phyloP scores from a whole-genome alignment of 225 moss, liverwort and hornwort species.

The Bryoerythrophyllum caledonicum region DNA sequence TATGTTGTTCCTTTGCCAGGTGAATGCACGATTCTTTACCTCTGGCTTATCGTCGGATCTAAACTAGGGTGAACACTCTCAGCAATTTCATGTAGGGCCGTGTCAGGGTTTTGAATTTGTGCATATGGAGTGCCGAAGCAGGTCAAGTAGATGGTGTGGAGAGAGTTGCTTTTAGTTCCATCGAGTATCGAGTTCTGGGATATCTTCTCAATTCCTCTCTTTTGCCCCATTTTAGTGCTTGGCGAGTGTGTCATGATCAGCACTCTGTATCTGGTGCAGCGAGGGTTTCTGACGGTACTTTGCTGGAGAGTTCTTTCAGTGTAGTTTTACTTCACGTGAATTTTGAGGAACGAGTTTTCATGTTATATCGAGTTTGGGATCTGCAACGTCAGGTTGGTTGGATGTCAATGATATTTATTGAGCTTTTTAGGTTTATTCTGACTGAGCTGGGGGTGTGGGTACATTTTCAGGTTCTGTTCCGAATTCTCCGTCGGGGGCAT shows the following conservation, averaged over 20 bases:
- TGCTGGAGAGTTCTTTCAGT: background rate
- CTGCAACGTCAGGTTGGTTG: background rate
- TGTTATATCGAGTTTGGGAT: background rate
- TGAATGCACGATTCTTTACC: slow-evolving; percentile 11
- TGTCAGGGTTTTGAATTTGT: background rate
- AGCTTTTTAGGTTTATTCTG: slow-evolving; percentile 2
- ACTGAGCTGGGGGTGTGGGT: slow-evolving; percentile 18
- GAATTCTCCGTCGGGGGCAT: slow-evolving; percentile 67
- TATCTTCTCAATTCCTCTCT: background rate
- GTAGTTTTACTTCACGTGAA: background rate
- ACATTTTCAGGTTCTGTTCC: slow-evolving; percentile 66
- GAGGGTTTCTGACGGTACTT: background rate
- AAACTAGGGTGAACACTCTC: slow-evolving; percentile 25
- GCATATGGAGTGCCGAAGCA: background rate
- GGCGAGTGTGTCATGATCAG: background rate
- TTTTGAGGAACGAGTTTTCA: background rate
- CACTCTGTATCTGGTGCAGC: background rate
- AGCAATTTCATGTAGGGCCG: background rate
- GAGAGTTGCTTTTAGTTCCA: background rate
- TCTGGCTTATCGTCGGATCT: background rate
- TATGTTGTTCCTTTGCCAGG: slow-evolving; percentile 79
- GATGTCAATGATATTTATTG: background rate
- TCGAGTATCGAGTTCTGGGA: background rate
- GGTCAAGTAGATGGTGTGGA: background rate
- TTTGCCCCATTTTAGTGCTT: background rate